Conservation (phyloP, 371 early-diverging fungal species). For the Mortierella sp. region DNA sequence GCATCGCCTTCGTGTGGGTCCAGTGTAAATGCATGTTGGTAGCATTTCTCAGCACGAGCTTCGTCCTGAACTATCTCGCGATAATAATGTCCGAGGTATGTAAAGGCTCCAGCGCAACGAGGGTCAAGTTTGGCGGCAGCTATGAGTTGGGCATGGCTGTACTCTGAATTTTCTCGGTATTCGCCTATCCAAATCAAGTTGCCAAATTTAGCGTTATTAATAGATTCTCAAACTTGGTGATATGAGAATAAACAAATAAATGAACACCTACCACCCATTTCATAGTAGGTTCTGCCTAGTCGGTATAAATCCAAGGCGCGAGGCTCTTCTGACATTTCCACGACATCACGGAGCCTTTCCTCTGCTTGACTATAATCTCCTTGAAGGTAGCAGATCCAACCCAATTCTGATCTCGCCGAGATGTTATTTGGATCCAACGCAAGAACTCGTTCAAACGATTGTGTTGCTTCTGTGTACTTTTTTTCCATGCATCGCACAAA, state of each 20-base stretch:
- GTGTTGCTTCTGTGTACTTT: constrained; percentile 67
- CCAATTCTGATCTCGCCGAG: constrained; percentile 67
- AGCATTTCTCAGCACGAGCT: constrained; percentile 83
- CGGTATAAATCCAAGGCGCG: constrained; percentile 73
- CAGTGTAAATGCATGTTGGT: constrained; percentile 79
- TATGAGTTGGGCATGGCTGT: constrained; percentile 79
- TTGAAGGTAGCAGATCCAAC: constrained; percentile 74
- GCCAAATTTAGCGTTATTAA: not conserved
- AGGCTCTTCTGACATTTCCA: constrained; percentile 59
- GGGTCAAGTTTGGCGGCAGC: constrained; percentile 81
- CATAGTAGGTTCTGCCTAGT: constrained; percentile 86
- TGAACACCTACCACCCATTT: constrained; percentile 70
- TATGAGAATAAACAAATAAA: not conserved
- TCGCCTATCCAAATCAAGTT: constrained; percentile 37
- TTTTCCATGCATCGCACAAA: constrained; percentile 38
- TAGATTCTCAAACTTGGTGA: not conserved
- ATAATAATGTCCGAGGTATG: constrained; percentile 88
- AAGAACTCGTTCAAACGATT: constrained; percentile 65
- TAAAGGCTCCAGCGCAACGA: constrained; percentile 75
- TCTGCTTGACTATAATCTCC: constrained; percentile 68
- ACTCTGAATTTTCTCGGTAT: constrained; percentile 65
- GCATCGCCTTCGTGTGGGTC: constrained; percentile 79
- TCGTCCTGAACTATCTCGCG: constrained; percentile 70
- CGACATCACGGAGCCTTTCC: constrained; percentile 64
- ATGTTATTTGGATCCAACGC: constrained; percentile 62